Evolutionary conservation across 352 stramenopile genomes (phyloP).

Genomic region (Globisporangium spiculum): DNA sequence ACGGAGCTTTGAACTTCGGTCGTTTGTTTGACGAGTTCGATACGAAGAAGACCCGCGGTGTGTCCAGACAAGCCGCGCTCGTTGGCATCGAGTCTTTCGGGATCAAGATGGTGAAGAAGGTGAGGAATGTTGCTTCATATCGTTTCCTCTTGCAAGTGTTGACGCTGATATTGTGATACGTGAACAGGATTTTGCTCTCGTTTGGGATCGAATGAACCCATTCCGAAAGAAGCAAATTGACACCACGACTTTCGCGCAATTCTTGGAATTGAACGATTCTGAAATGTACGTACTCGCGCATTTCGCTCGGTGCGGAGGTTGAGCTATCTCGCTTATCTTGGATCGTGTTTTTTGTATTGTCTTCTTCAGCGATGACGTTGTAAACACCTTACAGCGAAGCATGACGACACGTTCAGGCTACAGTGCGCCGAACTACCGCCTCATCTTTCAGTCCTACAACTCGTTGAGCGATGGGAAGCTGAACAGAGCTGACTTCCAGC

Average conservation of each 20-base stretch:
- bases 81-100: conserved; percentile 62
- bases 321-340: background rate
- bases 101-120: conserved; percentile 77
- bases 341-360: background rate
- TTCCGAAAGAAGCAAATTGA: conserved; percentile 55
- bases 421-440: conserved; percentile 62
- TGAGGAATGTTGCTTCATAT: conserved; percentile 16
- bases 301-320: background rate
- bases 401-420: conserved; percentile 67
- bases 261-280: conserved; percentile 71
- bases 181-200: conserved; percentile 49
- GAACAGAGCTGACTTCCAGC: conserved; percentile 68
- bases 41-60: conserved; percentile 50
- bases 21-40: conserved; percentile 79
- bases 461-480: conserved; percentile 61
- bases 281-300: conserved; percentile 51
- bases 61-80: conserved; percentile 46
- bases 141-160: background rate
- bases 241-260: conserved; percentile 49
- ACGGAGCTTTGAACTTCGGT: conserved; percentile 69
- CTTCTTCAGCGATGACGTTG: conserved; percentile 54
- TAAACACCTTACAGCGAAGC: conserved; percentile 55
- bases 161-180: conserved; percentile 1
- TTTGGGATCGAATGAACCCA: conserved; percentile 77
- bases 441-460: conserved; percentile 81